Percentiles rank a stretch among this genome's conserved stretches.
phyloP scores from a whole-genome alignment of 1,139 yeast species.

The Debaryomyces sp. region DNA sequence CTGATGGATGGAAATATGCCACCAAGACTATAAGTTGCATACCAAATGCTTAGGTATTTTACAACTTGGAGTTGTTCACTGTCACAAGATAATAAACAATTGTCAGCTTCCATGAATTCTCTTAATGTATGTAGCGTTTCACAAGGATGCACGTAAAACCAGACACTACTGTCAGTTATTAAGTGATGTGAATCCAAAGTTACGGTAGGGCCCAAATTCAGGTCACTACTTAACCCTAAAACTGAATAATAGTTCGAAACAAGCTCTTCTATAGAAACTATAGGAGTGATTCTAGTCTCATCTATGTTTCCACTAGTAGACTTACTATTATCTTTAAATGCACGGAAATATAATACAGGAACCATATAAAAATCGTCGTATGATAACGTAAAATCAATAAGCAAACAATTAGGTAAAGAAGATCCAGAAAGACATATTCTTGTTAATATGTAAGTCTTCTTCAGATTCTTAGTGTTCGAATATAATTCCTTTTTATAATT shows the following conservation, averaged over 20 bases:
- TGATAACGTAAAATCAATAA: slow-evolving; percentile 27
- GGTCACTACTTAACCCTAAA: slow-evolving; percentile 2
- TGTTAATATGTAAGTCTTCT: background rate
- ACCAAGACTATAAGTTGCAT: slow-evolving; percentile 30
- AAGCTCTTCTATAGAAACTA: slow-evolving; percentile 2
- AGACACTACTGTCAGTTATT: slow-evolving; percentile 24
- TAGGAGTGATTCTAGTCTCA: background rate
- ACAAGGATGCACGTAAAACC: slow-evolving; percentile 44
- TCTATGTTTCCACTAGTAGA: background rate
- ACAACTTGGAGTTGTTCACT: slow-evolving; percentile 9
- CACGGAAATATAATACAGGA: slow-evolving; percentile 35
- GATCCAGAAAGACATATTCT: background rate
- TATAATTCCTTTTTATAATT: slow-evolving; percentile 15
- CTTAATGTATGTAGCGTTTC: slow-evolving; percentile 26
- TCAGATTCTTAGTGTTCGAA: slow-evolving; percentile 5
- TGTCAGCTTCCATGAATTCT: slow-evolving; percentile 9
- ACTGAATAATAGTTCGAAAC: background rate
- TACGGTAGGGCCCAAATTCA: background rate
- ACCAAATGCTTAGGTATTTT: slow-evolving; percentile 32
- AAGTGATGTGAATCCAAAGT: slow-evolving; percentile 28
- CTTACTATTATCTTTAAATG: slow-evolving; percentile 6
- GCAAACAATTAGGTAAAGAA: background rate
- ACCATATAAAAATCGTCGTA: slow-evolving; percentile 34
- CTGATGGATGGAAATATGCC: slow-evolving; percentile 16
- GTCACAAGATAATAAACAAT: background rate